Evolutionary conservation across 805 yeast species (phyloP).

Genomic region (Yarrowia sp.): DNA sequence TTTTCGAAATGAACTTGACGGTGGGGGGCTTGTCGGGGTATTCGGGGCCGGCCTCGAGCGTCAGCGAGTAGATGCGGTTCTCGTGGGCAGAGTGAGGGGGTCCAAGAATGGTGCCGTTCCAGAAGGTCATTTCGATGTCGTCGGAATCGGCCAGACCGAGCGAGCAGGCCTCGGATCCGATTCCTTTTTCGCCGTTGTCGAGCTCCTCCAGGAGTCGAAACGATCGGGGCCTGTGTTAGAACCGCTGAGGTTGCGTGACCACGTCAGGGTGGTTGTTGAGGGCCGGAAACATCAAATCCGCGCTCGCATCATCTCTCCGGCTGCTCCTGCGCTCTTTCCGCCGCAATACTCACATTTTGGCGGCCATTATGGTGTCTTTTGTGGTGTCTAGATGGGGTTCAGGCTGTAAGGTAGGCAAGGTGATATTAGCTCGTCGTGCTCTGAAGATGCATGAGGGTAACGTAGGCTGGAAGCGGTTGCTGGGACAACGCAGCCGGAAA

Average conservation of each 20-base stretch:
- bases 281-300: background rate
- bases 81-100: conserved; percentile 93
- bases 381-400: conserved; percentile 23
- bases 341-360: conserved; percentile 30
- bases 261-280: background rate
- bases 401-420: conserved; percentile 28
- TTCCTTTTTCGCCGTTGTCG: conserved; percentile 97
- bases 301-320: background rate
- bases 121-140: conserved; percentile 87
- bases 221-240: conserved; percentile 65
- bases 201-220: conserved; percentile 92
- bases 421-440: conserved; percentile 25
- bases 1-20: conserved; percentile 75
- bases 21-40: conserved; percentile 90
- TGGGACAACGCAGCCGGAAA: background rate
- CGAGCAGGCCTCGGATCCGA: conserved; percentile 95
- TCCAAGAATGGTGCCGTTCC: conserved; percentile 98
- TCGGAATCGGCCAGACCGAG: conserved; percentile 88
- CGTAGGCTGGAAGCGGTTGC: conserved; percentile 6
- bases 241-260: conserved; percentile 7
- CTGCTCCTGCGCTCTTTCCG: background rate
- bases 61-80: conserved; percentile 84
- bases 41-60: conserved; percentile 72
- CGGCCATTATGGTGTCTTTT: conserved; percentile 27
- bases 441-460: conserved; percentile 22